These are phyloP conservation scores for Pichia nakasei DNA, from an alignment of 805 yeast species.

Conservation along the genomic window DNA sequence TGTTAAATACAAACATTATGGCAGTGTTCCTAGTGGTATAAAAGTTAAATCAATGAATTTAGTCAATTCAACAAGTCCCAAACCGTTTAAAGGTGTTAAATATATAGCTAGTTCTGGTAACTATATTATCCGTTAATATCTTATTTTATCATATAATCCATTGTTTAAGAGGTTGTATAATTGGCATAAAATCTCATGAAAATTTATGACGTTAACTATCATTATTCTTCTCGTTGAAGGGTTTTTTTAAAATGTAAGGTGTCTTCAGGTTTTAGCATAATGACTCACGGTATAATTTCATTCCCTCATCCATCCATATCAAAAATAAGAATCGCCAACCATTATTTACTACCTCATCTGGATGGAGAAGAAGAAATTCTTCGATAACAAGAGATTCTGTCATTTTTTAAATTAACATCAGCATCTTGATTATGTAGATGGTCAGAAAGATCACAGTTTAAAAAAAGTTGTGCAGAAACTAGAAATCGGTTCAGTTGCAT, in stretches of 20 bases:
- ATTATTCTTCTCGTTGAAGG: constrained; percentile 20
- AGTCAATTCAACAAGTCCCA: constrained; percentile 14
- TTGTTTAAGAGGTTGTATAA: constrained; percentile 27
- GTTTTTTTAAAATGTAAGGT: constrained; percentile 35
- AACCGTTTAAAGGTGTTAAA: constrained; percentile 88
- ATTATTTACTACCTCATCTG: constrained; percentile 44
- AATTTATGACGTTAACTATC: no score
- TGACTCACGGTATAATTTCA: no score
- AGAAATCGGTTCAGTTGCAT: constrained; percentile 43
- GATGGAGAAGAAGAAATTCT: no score
- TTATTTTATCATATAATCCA: constrained; percentile 26
- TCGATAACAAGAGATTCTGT: no score
- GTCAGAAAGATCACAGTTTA: constrained; percentile 30
- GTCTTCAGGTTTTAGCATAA: constrained; percentile 43
- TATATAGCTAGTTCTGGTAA: constrained; percentile 62
- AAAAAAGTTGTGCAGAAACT: constrained; percentile 37
- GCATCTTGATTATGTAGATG: no score
- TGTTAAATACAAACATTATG: constrained; percentile 50
- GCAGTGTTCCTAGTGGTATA: constrained; percentile 68
- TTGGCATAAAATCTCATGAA: no score
- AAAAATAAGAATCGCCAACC: constrained; percentile 70
- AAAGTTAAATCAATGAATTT: constrained; percentile 49
- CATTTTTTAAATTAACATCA: no score
- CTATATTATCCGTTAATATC: constrained; percentile 33
- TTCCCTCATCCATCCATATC: constrained; percentile 55